These are phyloP conservation scores for Sporothrix pseudoabietina DNA, from an alignment of 2,329 filamentous ascomycete genomes.

Conservation along the genomic window DNA sequence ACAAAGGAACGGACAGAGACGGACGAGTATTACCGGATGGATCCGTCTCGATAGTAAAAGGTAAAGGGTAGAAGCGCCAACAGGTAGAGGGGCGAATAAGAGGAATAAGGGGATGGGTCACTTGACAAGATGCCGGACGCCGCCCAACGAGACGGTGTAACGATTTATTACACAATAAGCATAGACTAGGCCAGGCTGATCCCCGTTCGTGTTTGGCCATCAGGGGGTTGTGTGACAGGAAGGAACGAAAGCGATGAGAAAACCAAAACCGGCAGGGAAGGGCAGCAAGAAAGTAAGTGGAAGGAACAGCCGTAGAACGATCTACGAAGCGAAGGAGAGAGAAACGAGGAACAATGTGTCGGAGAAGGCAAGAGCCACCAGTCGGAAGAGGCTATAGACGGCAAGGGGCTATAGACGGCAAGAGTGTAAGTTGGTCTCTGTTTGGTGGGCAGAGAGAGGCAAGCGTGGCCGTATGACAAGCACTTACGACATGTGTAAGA, in stretches of 20 bases:
- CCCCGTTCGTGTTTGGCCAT: background rate
- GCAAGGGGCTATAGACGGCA: constrained; percentile 12
- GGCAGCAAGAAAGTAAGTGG: background rate
- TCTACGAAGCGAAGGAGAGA: constrained; percentile 15
- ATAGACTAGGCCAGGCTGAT: background rate
- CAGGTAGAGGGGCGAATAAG: background rate
- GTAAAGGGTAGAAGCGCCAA: background rate
- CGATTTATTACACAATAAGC: constrained; percentile 21
- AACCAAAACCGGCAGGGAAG: background rate
- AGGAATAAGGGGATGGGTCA: background rate
- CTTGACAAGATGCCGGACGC: constrained; percentile 13
- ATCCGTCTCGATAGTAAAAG: background rate
- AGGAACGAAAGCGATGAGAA: background rate
- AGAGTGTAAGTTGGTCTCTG: background rate
- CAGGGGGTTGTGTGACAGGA: constrained; percentile 3
- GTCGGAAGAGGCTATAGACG: constrained; percentile 14
- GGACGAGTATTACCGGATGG: background rate
- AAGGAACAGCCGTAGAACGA: constrained; percentile 6
- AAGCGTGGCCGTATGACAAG: constrained; percentile 12
- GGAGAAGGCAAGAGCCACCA: constrained; percentile 19
- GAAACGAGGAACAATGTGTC: background rate
- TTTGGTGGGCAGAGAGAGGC: constrained; percentile 1
- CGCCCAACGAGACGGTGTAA: background rate
- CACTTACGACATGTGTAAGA: background rate
- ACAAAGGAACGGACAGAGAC: background rate